Conservation (phyloP, 805 yeast species). For the Allodekkera sacchari region DNA sequence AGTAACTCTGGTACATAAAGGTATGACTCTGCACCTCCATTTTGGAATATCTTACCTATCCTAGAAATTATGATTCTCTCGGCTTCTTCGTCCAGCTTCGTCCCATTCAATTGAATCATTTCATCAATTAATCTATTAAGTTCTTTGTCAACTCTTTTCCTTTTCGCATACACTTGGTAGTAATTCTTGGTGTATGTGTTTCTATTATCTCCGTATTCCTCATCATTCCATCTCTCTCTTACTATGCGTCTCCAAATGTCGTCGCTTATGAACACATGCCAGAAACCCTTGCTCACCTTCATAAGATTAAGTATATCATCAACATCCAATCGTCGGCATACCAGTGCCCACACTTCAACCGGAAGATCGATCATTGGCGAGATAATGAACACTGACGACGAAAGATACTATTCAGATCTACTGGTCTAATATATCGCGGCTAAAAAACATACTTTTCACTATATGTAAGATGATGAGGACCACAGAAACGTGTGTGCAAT, state of each 20-base stretch:
- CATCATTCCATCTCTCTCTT: conserved; percentile 5
- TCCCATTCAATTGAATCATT: too few species aligned
- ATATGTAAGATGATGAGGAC: too few species aligned
- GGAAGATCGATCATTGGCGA: conserved; percentile 7
- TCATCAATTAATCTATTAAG: not conserved
- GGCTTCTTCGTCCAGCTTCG: too few species aligned
- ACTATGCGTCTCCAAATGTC: conserved; percentile 14
- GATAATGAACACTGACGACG: not conserved
- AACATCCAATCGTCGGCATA: conserved; percentile 5
- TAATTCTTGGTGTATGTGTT: too few species aligned
- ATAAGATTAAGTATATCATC: conserved; percentile 9
- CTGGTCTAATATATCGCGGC: too few species aligned
- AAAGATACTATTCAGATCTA: too few species aligned
- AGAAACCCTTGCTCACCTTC: conserved; percentile 4
- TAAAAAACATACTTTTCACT: too few species aligned
- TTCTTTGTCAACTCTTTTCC: conserved; percentile 1
- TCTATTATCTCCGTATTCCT: not conserved
- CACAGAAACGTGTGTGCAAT: too few species aligned
- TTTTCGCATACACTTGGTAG: not conserved
- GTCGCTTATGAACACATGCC: conserved; percentile 7
- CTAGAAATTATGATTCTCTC: not conserved
- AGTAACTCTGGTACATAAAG: conserved; percentile 14
- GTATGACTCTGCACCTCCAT: conserved; percentile 3
- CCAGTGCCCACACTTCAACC: conserved; percentile 15
- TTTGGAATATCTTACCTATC: not conserved